Evolutionary conservation across 2,329 filamentous ascomycete genomes (phyloP), one percentile per base, ranked within the genome.

Genomic region (Penicillium griseofulvum): DNA sequence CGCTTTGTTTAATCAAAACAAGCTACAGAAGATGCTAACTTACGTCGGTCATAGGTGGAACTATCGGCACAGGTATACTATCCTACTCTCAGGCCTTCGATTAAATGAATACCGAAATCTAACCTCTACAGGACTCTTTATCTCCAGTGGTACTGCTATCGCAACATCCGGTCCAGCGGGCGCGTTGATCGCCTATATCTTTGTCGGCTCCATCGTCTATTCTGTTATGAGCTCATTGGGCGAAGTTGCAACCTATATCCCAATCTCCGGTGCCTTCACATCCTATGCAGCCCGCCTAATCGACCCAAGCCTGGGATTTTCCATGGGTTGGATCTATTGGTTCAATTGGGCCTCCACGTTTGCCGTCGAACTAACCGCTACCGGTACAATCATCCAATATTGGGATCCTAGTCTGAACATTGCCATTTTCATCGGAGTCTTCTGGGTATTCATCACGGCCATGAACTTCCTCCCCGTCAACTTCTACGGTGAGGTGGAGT

Each of bases 291-390:
- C 84, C 37, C 86, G 89, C 14, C 91, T 92, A 67, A 81, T 90
- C 57, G 85, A 89, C 65, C 85, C 83, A 10, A 85, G 85, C 52
- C 77, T 90, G 43, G 88, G 87, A 8, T 91, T 91, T 64, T 81
- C 87, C 16, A 87, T 91, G 81, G 89, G 89, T 16, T 92, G 88
- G 88, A 85, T 90, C 56, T 92, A 91, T 74, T 91, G 87, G 86
- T 90, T 91, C 66, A 86, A 82, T 42, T 92, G 86, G 87, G 80
- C 85, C 16, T 84, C 87, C 48, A 90, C 88, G 0, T 89, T 84
- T 60, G 87, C 87, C 1, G 81, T 90, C n/a, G 88, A 91, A 68
- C 77, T 91, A 36, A 88, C 84, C 0, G 87, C 87, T 0, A 84
- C 87, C 1, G 87, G 87, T 17, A 77, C 90, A 24, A 87, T 91